phyloP scores from a whole-genome alignment of 768 basidiomycete genomes.

The Lactifluus hygrophoroides region DNA sequence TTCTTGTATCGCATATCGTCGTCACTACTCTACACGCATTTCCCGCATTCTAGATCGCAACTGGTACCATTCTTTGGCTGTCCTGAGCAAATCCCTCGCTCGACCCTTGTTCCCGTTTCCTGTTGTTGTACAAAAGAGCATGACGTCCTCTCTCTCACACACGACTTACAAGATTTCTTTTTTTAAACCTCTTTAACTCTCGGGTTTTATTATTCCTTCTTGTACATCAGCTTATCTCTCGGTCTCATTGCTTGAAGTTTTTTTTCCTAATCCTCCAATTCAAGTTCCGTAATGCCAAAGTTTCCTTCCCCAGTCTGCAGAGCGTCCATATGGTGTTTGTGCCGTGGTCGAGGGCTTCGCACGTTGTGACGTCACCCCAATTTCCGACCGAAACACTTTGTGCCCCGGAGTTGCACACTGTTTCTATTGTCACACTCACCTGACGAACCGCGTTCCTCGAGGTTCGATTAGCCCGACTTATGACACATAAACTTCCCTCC shows the following conservation, averaged over 20 bases:
- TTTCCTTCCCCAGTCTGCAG: background rate
- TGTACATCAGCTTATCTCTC: background rate
- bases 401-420: no score
- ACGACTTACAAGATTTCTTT: background rate
- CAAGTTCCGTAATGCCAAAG: background rate
- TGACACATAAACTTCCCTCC: no score
- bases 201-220: background rate
- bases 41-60: constrained; percentile 5
- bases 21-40: constrained; percentile 7
- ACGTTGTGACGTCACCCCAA: no score
- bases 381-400: no score
- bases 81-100: background rate
- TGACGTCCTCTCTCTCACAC: background rate
- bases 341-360: no score
- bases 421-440: no score
- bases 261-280: no score
- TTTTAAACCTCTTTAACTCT: no score
- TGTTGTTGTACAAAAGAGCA: constrained; percentile 4
- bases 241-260: no score
- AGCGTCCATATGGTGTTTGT: no score
- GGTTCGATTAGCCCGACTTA: background rate
- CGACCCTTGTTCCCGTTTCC: background rate
- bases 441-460: background rate
- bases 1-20: constrained; percentile 12
- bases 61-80: background rate